Percentiles rank a stretch among this genome's conserved stretches.
Evolutionary conservation across 23 red algal genomes (phyloP).

Genomic region (Pyropia haitanensis): DNA sequence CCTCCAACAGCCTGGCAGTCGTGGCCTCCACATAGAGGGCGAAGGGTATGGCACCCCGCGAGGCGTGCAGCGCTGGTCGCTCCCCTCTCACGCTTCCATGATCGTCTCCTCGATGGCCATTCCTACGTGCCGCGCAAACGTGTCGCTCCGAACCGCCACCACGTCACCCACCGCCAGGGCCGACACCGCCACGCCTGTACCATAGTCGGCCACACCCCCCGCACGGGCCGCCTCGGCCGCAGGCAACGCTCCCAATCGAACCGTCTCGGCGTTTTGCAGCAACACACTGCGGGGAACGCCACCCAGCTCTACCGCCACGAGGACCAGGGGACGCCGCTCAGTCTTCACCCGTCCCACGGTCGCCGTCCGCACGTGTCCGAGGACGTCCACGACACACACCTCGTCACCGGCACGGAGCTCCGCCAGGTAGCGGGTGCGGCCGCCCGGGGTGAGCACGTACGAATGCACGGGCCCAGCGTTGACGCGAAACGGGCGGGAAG

Average conservation of each 20-base stretch:
- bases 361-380: constrained; percentile 29
- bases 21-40: too few species aligned
- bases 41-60: too few species aligned
- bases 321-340: constrained; percentile 46
- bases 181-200: not conserved
- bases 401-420: constrained; percentile 44
- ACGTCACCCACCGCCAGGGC: constrained; percentile 22
- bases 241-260: constrained; percentile 20
- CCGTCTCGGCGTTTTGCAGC: constrained; percentile 75
- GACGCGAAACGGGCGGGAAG: constrained; percentile 63
- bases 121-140: constrained; percentile 40
- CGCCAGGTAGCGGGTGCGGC: constrained; percentile 43
- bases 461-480: constrained; percentile 61
- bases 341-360: constrained; percentile 59
- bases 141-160: constrained; percentile 28
- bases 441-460: constrained; percentile 41
- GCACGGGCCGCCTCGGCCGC: not conserved
- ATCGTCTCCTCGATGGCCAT: constrained; percentile 50
- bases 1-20: too few species aligned
- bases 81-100: constrained; percentile 42
- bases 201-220: constrained; percentile 7
- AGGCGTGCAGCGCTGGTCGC: too few species aligned
- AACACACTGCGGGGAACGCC: constrained; percentile 24
- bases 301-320: constrained; percentile 18
- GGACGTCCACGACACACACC: constrained; percentile 32